Base-by-base conservation (phyloP, 345 rosid genomes). In the Brassica juncea region DNA sequence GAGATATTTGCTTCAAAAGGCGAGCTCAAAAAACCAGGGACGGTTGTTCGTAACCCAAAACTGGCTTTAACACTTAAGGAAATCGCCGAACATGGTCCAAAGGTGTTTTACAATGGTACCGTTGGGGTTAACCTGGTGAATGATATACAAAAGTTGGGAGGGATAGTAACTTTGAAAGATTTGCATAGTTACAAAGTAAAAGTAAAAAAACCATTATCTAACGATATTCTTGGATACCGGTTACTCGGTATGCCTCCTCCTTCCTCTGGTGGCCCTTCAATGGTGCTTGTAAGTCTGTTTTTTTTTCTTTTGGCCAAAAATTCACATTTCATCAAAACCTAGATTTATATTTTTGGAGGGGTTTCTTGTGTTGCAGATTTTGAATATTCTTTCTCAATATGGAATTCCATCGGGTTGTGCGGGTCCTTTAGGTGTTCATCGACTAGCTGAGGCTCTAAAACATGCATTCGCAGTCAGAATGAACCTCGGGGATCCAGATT, bases 171-270 rank as follows among this genome's bases (percentile, higher is more conserved):
- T 27, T 27, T 85, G 54, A 54, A 82, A 65, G 94, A 90, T 61
- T 52, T 87, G 81, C 67, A 39, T 59, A 85, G 61, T 2, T 90
- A 90, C 15, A 71, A 42, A 68, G 89, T 86, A 35, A 81, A 77
- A 58, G 52, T 81, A 3, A 81, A 80, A 31, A 37, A 85, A 25
- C 88, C 91, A 1, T 19, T 73, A 81, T 1, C 16, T 77, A n/a
- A 54, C n/a, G 15, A 84, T 1, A 19, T 87, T 75, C 68, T 82
- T 8, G 91, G 88, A 66, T 81, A 80, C 6, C 34, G 74, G 70
- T 14, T 90, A 11, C 76, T 87, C 1, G 75, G 9, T 67, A 89
- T 87, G 91, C 92, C 91, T 42, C 91, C 92, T 15, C 92, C 94
- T 73, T 75, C 79, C 8, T 75, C 80, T 0, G 80, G 80, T 49